Evolutionary conservation across 1,284 basidiomycete species (phyloP).

Genomic region (Boletellus deceptivus): DNA sequence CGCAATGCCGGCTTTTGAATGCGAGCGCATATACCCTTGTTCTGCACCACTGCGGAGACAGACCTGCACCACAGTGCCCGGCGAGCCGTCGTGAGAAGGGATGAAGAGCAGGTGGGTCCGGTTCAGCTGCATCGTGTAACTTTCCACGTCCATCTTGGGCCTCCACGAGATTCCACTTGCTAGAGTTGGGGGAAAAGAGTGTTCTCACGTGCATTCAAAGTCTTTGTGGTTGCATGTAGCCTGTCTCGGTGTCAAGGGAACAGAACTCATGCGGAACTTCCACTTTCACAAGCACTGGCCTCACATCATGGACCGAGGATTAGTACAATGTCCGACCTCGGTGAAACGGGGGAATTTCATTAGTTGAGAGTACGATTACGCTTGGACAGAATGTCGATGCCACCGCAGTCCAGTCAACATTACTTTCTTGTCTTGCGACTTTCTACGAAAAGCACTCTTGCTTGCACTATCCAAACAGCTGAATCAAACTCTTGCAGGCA

Average conservation of each 20-base stretch:
- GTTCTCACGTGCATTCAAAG: constrained; percentile 9
- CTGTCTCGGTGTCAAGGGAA: too few relatives aligned
- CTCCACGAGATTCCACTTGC: neutral
- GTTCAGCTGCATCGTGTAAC: constrained; percentile 20
- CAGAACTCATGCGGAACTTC: too few relatives aligned
- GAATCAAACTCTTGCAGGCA: neutral
- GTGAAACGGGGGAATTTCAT: neutral
- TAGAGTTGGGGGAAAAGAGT: neutral
- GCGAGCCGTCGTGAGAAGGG: constrained; percentile 7
- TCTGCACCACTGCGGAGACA: constrained; percentile 16
- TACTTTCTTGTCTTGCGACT: constrained; percentile 68
- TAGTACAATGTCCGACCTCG: too few relatives aligned
- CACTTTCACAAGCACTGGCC: too few relatives aligned
- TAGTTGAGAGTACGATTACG: neutral
- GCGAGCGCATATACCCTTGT: constrained; percentile 21
- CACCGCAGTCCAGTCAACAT: neutral
- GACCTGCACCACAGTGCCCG: constrained; percentile 28
- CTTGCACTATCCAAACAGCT: constrained; percentile 50
- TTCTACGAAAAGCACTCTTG: constrained; percentile 75
- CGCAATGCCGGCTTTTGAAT: neutral
- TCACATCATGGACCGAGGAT: neutral
- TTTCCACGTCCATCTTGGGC: neutral
- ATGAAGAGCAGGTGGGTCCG: constrained; percentile 28
- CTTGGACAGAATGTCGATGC: neutral
- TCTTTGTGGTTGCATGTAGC: too few relatives aligned